A percentile compares a stretch with the other conserved stretches of the same genome.
Conservation (phyloP, 2,329 filamentous ascomycete genomes). For the Fusarium incarnatum region DNA sequence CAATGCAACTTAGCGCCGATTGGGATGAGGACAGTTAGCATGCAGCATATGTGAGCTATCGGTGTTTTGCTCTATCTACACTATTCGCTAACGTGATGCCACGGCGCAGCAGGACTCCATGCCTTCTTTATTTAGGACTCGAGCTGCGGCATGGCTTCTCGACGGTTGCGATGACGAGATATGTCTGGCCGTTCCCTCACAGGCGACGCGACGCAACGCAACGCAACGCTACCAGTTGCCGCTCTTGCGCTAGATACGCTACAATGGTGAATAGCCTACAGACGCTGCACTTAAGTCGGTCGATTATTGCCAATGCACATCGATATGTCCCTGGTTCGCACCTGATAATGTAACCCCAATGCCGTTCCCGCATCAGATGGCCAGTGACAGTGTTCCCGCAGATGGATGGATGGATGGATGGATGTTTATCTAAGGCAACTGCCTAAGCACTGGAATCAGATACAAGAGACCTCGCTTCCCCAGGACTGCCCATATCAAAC, state of each 20-base stretch:
- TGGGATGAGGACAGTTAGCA: conserved; percentile 31
- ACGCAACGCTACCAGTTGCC: conserved; percentile 25
- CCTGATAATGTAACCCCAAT: conserved; percentile 40
- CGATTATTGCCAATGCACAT: conserved; percentile 34
- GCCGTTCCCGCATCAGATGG: conserved; percentile 33
- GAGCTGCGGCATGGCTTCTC: conserved; percentile 15
- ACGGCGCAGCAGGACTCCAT: conserved; percentile 19
- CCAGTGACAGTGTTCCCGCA: conserved; percentile 6
- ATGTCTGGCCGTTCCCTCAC: conserved; percentile 12
- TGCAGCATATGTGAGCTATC: conserved; percentile 21
- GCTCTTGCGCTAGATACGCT: conserved; percentile 31
- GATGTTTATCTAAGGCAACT: conserved; percentile 14
- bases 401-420: conserved; percentile 8
- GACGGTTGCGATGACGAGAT: conserved; percentile 32
- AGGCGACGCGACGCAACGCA: conserved; percentile 10
- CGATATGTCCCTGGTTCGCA: conserved; percentile 34
- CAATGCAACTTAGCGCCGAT: conserved; percentile 42
- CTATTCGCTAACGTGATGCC: conserved; percentile 7
- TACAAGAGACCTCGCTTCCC: conserved; percentile 36
- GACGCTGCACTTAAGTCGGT: conserved; percentile 20
- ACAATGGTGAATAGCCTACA: not conserved
- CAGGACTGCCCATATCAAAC: conserved; percentile 20
- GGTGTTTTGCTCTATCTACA: not conserved
- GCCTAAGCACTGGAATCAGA: conserved; percentile 12
- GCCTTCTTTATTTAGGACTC: conserved; percentile 14